These are phyloP conservation scores for Blastobotrys raffinosifermentans DNA, from an alignment of 1,139 yeast species.

Conservation along the genomic window DNA sequence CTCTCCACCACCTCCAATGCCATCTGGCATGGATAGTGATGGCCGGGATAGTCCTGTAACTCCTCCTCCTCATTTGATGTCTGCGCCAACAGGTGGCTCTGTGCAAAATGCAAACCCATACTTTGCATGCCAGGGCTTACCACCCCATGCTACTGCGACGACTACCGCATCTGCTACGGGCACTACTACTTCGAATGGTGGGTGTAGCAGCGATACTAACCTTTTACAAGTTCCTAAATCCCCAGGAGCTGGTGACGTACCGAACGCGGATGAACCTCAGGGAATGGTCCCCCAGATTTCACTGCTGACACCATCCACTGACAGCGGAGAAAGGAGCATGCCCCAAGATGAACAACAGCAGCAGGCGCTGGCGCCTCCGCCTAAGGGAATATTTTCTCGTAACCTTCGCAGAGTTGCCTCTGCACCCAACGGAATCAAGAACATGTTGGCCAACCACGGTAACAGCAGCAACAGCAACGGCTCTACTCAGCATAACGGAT, in stretches of 20 bases:
- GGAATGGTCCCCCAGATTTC: slow-evolving; percentile 2
- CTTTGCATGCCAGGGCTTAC: slow-evolving; percentile 52
- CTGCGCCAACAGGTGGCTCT: slow-evolving; percentile 42
- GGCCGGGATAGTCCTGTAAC: slow-evolving; percentile 26
- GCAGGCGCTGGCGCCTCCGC: slow-evolving; percentile 14
- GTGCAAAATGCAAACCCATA: slow-evolving; percentile 27
- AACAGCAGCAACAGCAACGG: not conserved
- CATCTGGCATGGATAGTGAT: slow-evolving; percentile 29
- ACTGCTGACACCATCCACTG: not conserved
- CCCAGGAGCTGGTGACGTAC: too few species aligned
- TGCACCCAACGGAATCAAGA: slow-evolving; percentile 57
- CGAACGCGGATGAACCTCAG: too few species aligned
- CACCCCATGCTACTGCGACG: slow-evolving; percentile 39
- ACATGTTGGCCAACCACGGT: slow-evolving; percentile 16
- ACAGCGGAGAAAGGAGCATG: not conserved
- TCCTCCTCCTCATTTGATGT: too few species aligned
- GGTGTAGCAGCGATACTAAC: too few species aligned
- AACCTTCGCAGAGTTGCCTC: slow-evolving; percentile 73
- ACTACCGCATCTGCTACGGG: too few species aligned
- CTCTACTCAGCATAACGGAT: not conserved
- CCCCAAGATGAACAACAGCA: slow-evolving; percentile 4
- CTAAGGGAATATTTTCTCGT: slow-evolving; percentile 41
- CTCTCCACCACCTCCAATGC: slow-evolving; percentile 27
- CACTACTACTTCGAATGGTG: too few species aligned
- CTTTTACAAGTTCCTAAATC: too few species aligned